A percentile compares a stretch with the other conserved stretches of the same genome.
Conservation (phyloP, 169 alveolate species). For the Plasmodium gonderi region DNA sequence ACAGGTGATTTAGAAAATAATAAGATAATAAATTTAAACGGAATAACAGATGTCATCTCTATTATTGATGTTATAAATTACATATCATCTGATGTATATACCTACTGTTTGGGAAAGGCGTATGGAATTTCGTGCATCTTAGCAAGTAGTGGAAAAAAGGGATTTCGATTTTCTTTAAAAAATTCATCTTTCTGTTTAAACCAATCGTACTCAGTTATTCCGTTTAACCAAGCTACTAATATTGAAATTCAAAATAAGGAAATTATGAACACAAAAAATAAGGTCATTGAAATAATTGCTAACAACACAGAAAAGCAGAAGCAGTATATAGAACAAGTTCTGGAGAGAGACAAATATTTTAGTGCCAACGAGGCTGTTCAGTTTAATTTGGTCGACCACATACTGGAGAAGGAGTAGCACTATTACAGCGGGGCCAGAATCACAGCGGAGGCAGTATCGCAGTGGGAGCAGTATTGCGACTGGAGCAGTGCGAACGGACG, state of each 20-base stretch:
- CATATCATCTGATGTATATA: constrained; percentile 34
- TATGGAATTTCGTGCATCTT: constrained; percentile 82
- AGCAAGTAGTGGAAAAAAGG: constrained; percentile 81
- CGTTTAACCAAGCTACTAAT: constrained; percentile 81
- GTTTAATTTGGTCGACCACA: constrained; percentile 45
- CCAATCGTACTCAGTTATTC: constrained; percentile 77
- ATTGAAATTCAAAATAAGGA: constrained; percentile 80
- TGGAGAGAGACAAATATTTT: constrained; percentile 59
- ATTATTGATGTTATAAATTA: constrained; percentile 83
- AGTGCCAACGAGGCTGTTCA: constrained; percentile 57
- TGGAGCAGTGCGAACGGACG: too few species aligned
- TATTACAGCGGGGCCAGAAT: neutral
- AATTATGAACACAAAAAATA: constrained; percentile 79
- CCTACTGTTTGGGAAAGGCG: constrained; percentile 75
- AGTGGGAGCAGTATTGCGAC: neutral
- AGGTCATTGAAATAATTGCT: constrained; percentile 74
- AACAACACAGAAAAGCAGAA: constrained; percentile 76
- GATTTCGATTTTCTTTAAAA: constrained; percentile 81
- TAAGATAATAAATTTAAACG: constrained; percentile 64
- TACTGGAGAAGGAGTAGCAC: constrained; percentile 40
- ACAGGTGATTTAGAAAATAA: constrained; percentile 76
- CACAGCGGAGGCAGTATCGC: neutral
- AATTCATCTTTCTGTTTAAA: constrained; percentile 78
- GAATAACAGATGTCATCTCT: constrained; percentile 79
- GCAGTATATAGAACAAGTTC: constrained; percentile 4